Percentiles rank a stretch among this genome's conserved stretches.
Conservation (phyloP, 2,329 filamentous ascomycete genomes). For the Colletotrichum sp. region DNA sequence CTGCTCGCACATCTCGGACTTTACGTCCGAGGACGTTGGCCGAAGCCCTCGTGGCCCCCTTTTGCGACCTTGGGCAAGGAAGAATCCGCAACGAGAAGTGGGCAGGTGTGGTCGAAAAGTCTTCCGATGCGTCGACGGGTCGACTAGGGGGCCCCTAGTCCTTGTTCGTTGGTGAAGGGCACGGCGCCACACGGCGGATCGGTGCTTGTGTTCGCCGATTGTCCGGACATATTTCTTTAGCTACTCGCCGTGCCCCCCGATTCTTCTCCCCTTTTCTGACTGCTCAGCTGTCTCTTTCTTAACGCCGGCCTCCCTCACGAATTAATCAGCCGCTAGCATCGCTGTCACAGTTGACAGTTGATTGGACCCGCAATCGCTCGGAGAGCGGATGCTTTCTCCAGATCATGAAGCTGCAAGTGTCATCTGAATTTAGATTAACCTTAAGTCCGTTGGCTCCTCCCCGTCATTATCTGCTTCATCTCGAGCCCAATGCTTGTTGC, state of each 20-base stretch:
- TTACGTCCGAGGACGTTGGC: neutral
- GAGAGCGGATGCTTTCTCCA: neutral
- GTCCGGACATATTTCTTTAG: neutral
- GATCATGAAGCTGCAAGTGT: neutral
- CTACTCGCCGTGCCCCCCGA: neutral
- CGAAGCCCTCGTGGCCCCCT: neutral
- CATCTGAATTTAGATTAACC: neutral
- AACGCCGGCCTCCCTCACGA: neutral
- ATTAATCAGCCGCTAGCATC: neutral
- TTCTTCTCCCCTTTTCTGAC: neutral
- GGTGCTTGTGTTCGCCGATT: slow-evolving; percentile 9
- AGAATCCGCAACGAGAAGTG: neutral
- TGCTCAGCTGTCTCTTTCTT: neutral
- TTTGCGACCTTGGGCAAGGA: neutral
- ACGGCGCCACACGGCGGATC: neutral
- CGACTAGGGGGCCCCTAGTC: neutral
- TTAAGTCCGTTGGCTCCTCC: neutral
- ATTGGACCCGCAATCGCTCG: neutral
- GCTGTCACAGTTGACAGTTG: neutral
- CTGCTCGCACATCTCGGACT: neutral
- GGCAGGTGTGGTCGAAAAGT: neutral
- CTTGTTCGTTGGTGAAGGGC: neutral
- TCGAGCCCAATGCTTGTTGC: neutral
- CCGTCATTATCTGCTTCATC: neutral
- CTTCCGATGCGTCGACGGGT: neutral